These are phyloP conservation scores for Xylariaceae sp. DNA, from an alignment of 2,329 filamentous ascomycete genomes.

Conservation along the genomic window DNA sequence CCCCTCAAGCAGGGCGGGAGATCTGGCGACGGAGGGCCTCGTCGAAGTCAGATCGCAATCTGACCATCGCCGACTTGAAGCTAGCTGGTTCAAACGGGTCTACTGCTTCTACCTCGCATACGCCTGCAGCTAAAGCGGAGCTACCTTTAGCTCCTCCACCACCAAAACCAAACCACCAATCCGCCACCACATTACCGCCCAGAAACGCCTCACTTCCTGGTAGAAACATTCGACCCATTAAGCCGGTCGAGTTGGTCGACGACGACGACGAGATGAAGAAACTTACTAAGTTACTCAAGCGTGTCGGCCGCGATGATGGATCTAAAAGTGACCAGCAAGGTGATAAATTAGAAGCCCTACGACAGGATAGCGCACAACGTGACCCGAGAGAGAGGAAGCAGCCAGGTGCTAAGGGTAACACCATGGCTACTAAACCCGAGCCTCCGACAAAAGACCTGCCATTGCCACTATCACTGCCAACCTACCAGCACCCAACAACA, in stretches of 20 bases:
- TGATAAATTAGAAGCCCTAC: not conserved
- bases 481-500: slow-evolving; percentile 1
- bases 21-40: slow-evolving; percentile 58
- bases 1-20: slow-evolving; percentile 38
- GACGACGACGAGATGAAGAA: slow-evolving; percentile 27
- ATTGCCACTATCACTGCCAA: slow-evolving; percentile 3
- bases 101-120: slow-evolving; percentile 42
- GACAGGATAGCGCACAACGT: not conserved
- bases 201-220: slow-evolving; percentile 35
- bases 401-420: not conserved
- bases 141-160: slow-evolving; percentile 33
- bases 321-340: slow-evolving; percentile 8
- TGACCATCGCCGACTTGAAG: slow-evolving; percentile 56
- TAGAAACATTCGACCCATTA: slow-evolving; percentile 35
- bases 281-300: slow-evolving; percentile 25
- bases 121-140: slow-evolving; percentile 25
- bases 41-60: slow-evolving; percentile 53
- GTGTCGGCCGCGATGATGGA: slow-evolving; percentile 16
- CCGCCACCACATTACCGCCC: slow-evolving; percentile 27
- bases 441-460: slow-evolving; percentile 17
- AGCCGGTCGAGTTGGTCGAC: slow-evolving; percentile 23
- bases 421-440: slow-evolving; percentile 14
- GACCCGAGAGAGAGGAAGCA: slow-evolving; percentile 5
- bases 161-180: slow-evolving; percentile 22
- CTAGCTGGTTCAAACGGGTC: slow-evolving; percentile 57